Evolutionary conservation across 164 flowering plant species (phyloP).

Genomic region (Taxillus chinensis): DNA sequence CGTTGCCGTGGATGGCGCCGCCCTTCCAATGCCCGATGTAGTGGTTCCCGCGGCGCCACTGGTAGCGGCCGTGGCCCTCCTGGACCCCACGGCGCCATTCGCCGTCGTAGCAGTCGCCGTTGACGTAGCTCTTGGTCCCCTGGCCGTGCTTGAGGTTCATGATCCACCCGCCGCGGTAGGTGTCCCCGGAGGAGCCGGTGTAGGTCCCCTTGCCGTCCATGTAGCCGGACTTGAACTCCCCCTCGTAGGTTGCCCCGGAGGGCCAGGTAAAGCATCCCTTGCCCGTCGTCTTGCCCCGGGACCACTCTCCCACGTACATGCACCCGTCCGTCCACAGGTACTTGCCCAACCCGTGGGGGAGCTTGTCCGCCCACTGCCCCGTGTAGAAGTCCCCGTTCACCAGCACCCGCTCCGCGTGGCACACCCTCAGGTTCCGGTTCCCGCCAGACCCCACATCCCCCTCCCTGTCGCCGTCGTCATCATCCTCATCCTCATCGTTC

Average conservation of each 20-base stretch:
- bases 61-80: slow-evolving; percentile 70
- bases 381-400: slow-evolving; percentile 73
- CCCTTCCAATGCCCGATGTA: slow-evolving; percentile 59
- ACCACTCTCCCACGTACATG: slow-evolving; percentile 87
- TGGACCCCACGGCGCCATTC: slow-evolving; percentile 69
- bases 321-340: slow-evolving; percentile 88
- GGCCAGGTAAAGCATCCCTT: slow-evolving; percentile 85
- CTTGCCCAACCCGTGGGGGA: slow-evolving; percentile 71
- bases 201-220: slow-evolving; percentile 88
- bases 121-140: slow-evolving; percentile 46
- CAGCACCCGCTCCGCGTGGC: slow-evolving; percentile 40
- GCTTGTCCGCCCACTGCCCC: slow-evolving; percentile 53
- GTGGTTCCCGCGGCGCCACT: slow-evolving; percentile 54
- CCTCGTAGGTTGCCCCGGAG: slow-evolving; percentile 81
- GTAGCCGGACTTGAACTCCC: slow-evolving; percentile 64
- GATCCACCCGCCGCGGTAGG: slow-evolving; percentile 62
- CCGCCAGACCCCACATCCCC: background rate
- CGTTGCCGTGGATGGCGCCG: slow-evolving; percentile 45
- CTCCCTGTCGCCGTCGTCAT: slow-evolving; percentile 7
- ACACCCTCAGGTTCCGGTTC: no score
- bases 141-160: slow-evolving; percentile 69
- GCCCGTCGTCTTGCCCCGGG: slow-evolving; percentile 53
- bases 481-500: slow-evolving; percentile 34
- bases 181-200: slow-evolving; percentile 45
- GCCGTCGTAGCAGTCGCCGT: slow-evolving; percentile 77